phyloP scores from a whole-genome alignment of 306 rosid genomes.

The Cicer pinnatifidum region DNA sequence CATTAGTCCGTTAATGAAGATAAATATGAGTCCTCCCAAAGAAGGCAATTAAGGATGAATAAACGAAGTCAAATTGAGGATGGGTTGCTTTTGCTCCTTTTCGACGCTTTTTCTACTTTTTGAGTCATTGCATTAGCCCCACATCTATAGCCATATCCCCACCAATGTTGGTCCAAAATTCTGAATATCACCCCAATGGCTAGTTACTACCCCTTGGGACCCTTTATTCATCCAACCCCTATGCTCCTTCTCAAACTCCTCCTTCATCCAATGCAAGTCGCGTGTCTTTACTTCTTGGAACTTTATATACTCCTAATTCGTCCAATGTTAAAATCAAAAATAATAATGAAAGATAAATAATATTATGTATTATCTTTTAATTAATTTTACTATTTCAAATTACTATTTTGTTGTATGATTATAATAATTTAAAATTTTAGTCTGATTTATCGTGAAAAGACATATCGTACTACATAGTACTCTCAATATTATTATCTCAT shows the following conservation, averaged over 20 bases:
- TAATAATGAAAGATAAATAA: too few species aligned
- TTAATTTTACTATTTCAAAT: too few species aligned
- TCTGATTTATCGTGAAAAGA: too few species aligned
- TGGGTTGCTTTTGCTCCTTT: conserved; percentile 37
- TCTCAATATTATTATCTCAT: too few species aligned
- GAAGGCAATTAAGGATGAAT: neutral
- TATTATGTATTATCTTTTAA: too few species aligned
- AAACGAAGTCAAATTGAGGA: conserved; percentile 33
- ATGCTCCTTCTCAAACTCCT: neutral
- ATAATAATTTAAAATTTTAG: too few species aligned
- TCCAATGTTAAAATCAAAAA: too few species aligned
- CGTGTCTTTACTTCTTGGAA: conserved; percentile 11
- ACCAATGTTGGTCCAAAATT: conserved; percentile 48
- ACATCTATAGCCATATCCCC: conserved; percentile 34
- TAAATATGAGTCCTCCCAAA: conserved; percentile 9
- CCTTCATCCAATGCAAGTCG: conserved; percentile 25
- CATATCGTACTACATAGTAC: too few species aligned
- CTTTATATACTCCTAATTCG: neutral
- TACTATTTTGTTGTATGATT: too few species aligned
- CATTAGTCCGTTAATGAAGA: conserved; percentile 20
- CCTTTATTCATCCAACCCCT: conserved; percentile 18
- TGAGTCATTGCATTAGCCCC: conserved; percentile 24
- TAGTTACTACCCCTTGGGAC: conserved; percentile 34
- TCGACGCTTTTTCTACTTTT: conserved; percentile 46
- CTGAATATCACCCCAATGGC: conserved; percentile 50